A percentile compares a stretch with the other conserved stretches of the same genome.
phyloP scores from a whole-genome alignment of 352 stramenopile species.

The Phytophthora syringae region DNA sequence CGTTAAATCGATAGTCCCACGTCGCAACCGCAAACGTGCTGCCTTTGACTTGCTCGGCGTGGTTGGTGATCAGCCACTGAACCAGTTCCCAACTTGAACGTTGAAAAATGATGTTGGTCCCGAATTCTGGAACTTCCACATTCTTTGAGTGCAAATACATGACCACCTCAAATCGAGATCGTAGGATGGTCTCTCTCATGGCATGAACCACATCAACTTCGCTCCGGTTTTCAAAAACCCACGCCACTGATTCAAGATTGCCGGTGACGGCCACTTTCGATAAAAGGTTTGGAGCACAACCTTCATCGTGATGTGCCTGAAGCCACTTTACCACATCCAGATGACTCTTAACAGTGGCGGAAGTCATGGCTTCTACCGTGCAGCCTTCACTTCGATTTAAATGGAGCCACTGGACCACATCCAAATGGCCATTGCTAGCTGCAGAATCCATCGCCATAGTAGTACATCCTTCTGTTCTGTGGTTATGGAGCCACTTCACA shows the following conservation, averaged over 20 bases:
- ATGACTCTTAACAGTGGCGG: constrained; percentile 18
- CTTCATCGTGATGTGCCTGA: constrained; percentile 21
- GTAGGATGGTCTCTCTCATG: constrained; percentile 18
- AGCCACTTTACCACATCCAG: constrained; percentile 30
- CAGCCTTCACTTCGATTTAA: constrained; percentile 22
- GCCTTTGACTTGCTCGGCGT: constrained; percentile 1
- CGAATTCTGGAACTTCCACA: constrained; percentile 6
- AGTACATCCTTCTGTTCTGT: constrained; percentile 28
- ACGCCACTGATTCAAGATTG: constrained; percentile 14
- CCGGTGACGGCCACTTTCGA: constrained; percentile 14
- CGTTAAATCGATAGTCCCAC: constrained; percentile 30
- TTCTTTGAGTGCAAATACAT: constrained; percentile 24
- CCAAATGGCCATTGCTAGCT: constrained; percentile 20
- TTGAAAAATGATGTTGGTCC: constrained; percentile 4
- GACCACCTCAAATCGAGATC: constrained; percentile 23
- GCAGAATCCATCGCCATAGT: constrained; percentile 26
- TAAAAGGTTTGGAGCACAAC: constrained; percentile 10
- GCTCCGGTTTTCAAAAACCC: constrained; percentile 23
- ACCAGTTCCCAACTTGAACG: constrained; percentile 9
- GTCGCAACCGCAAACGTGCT: constrained; percentile 26
- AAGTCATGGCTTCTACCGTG: constrained; percentile 19
- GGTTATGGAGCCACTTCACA: constrained; percentile 29
- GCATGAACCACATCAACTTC: constrained; percentile 16
- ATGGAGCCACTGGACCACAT: constrained; percentile 27
- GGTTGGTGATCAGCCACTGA: constrained; percentile 26